These are phyloP conservation scores for Luffa aegyptiaca DNA, from an alignment of 306 rosid species.

Conservation along the genomic window DNA sequence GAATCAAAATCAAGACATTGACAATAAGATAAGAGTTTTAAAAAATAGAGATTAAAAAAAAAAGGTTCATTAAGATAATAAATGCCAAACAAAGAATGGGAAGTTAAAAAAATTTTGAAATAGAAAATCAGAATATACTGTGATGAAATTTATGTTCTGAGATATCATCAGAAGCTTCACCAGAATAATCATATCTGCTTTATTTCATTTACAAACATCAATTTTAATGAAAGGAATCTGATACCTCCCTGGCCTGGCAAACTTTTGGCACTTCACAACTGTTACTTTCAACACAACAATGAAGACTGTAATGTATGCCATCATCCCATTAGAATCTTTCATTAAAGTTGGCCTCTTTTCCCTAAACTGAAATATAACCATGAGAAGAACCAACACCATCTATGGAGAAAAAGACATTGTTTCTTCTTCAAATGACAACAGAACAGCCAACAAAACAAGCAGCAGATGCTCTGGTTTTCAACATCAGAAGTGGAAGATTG, in stretches of 20 bases:
- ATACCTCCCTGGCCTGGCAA: constrained; percentile 21
- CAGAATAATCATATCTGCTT: constrained; percentile 18
- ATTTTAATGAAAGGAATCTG: constrained; percentile 23
- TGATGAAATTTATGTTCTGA: neutral
- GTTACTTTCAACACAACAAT: constrained; percentile 14
- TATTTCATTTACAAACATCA: constrained; percentile 18
- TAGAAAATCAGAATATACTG: constrained; percentile 3
- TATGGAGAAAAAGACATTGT: neutral
- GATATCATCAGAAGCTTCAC: neutral
- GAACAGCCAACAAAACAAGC: neutral
- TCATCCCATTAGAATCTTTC: constrained; percentile 22
- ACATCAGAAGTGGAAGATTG: neutral
- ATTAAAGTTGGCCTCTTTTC: constrained; percentile 8
- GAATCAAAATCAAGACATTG: neutral
- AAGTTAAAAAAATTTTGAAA: neutral
- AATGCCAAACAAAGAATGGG: neutral
- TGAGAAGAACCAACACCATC: constrained; percentile 16
- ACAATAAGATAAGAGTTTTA: neutral
- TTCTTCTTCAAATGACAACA: neutral
- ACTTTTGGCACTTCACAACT: neutral
- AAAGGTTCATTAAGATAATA: neutral
- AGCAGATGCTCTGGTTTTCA: neutral
- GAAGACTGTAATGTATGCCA: constrained; percentile 18
- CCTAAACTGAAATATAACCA: constrained; percentile 22
- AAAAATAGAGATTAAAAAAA: too few relatives aligned